phyloP scores from a whole-genome alignment of 1,139 yeast species.

The Yamadazyma diospyri region DNA sequence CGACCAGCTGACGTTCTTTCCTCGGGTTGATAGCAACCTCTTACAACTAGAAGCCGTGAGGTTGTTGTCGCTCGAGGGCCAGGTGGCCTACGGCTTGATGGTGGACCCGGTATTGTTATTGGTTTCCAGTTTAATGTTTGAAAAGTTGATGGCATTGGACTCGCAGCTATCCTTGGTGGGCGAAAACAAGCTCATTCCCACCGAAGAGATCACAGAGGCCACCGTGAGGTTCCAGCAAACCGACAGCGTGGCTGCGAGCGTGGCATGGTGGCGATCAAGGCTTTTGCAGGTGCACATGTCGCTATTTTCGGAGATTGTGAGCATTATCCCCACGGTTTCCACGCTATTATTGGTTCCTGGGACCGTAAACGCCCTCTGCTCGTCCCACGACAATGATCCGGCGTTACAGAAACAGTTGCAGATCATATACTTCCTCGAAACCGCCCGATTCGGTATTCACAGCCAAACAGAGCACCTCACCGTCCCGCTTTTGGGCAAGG shows the following conservation, averaged over 20 bases:
- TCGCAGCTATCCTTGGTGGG: slow-evolving; percentile 27
- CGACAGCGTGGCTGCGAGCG: slow-evolving; percentile 41
- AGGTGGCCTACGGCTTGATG: slow-evolving; percentile 57
- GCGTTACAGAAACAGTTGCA: slow-evolving; percentile 35
- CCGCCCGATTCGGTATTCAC: slow-evolving; percentile 58
- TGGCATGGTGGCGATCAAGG: slow-evolving; percentile 73
- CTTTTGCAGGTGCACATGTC: slow-evolving; percentile 61
- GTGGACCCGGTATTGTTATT: slow-evolving; percentile 53
- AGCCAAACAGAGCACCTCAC: slow-evolving; percentile 59
- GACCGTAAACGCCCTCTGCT: slow-evolving; percentile 27
- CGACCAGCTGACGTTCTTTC: slow-evolving; percentile 31
- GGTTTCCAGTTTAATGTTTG: slow-evolving; percentile 49
- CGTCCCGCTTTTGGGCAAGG: slow-evolving; percentile 50
- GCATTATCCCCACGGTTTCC: slow-evolving; percentile 40
- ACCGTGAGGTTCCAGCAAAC: slow-evolving; percentile 15
- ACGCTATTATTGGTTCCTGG: slow-evolving; percentile 34
- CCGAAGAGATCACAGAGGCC: not conserved
- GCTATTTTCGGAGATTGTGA: slow-evolving; percentile 55
- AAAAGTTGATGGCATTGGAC: slow-evolving; percentile 36
- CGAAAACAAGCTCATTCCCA: slow-evolving; percentile 13
- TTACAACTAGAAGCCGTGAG: slow-evolving; percentile 33
- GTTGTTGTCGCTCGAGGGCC: slow-evolving; percentile 55
- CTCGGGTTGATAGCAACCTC: slow-evolving; percentile 22
- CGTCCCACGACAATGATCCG: slow-evolving; percentile 22
- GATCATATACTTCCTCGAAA: slow-evolving; percentile 58